phyloP scores from a whole-genome alignment of 2,329 filamentous ascomycete genomes.

The Graphiopsis chlorocephala region DNA sequence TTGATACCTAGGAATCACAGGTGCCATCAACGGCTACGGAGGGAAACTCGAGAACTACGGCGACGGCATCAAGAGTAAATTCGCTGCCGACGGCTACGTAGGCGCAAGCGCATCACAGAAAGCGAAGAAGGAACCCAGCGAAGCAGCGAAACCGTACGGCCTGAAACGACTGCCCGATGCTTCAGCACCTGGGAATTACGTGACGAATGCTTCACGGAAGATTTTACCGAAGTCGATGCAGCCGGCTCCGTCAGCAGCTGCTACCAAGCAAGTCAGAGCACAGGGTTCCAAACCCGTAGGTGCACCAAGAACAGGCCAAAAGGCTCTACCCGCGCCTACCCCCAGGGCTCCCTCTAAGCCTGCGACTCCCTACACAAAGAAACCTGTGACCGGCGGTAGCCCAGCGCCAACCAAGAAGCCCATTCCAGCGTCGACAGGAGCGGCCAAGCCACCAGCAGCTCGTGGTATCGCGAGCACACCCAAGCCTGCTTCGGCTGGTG shows the following conservation, averaged over 20 bases:
- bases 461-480: constrained; percentile 2
- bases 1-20: constrained; percentile 32
- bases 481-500: constrained; percentile 5
- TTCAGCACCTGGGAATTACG: constrained; percentile 9
- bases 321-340: constrained; percentile 18
- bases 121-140: constrained; percentile 13
- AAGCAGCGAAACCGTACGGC: constrained; percentile 17
- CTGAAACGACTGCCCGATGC: constrained; percentile 16
- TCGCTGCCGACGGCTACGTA: constrained; percentile 32
- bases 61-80: constrained; percentile 29
- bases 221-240: not conserved
- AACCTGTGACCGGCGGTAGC: not conserved
- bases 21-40: constrained; percentile 34
- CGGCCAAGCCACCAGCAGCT: not conserved
- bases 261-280: constrained; percentile 9
- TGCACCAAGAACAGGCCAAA: constrained; percentile 12
- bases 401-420: not conserved
- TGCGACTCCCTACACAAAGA: not conserved
- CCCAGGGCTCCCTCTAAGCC: not conserved
- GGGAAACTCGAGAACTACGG: constrained; percentile 37
- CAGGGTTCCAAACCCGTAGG: constrained; percentile 1
- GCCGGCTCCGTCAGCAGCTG: constrained; percentile 4
- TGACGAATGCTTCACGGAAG: constrained; percentile 15
- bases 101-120: constrained; percentile 13
- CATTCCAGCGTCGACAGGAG: not conserved